Evolutionary conservation across 2,329 filamentous ascomycete genomes (phyloP), one percentile per base, ranked within the genome.

Genomic region (Aaosphaeria arxii): DNA sequence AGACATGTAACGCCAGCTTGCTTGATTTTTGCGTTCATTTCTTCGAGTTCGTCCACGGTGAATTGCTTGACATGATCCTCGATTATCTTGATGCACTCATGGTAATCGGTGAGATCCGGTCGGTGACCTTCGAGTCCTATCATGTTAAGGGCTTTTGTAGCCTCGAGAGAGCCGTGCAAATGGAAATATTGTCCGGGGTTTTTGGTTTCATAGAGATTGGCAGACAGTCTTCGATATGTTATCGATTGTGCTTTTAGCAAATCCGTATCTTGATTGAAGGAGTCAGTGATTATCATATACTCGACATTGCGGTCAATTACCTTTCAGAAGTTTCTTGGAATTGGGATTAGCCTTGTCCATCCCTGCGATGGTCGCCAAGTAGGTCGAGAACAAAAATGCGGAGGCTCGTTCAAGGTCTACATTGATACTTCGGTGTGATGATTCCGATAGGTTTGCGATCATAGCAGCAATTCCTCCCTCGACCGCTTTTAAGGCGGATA

Each of bases 101-200:
- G 71, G 41, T 72, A 72, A 11, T 74, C 68, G 24, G 77, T 80
- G 47, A 88, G 62, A 41, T 84, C 81, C 1, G 84, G 81, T 5
- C 80, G 73, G 47, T 82, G 77, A 0, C 84, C 74, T 43, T 84
- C 79, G 5, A 89, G 70, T 0, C 85, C 86, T 55, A 89, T 79
- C 85, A 89, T 89, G 40, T 80, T 76, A 30, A 89, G 71, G 0
- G 85, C 87, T 6, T 80, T 85, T 7, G 81, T 84, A 4, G 87
- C 86, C 56, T 89, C 86, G 1, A 90, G 70, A 0, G 86, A 89
- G 40, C 87, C 86, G 62, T 89, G 87, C 29, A 89, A 86, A 59
- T 90, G 87, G 61, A 87, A 90, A 59, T 82, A 89, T 61, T 85
- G 77, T n/a, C 79, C 81, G 1, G 75, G 70, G n/a, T 75, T 77